These are phyloP conservation scores for Botryotinia convoluta DNA, from an alignment of 2,329 filamentous ascomycete genomes.

Conservation along the genomic window DNA sequence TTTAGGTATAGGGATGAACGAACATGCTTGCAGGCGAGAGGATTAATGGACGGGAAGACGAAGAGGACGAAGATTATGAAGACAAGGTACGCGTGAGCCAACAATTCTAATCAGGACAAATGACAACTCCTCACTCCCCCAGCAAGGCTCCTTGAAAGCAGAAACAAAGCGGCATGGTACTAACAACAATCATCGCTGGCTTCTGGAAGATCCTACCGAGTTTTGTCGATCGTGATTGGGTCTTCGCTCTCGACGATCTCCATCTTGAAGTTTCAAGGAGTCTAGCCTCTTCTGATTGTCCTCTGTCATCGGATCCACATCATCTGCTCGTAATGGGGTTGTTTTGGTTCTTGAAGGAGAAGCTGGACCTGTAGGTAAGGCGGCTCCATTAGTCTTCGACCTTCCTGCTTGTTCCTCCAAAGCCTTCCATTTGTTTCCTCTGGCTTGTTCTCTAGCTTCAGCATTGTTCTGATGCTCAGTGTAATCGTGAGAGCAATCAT, in stretches of 20 bases:
- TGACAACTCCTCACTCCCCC: conserved; percentile 19
- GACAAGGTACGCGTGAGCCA: conserved; percentile 34
- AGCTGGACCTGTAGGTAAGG: conserved; percentile 38
- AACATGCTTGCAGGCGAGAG: conserved; percentile 13
- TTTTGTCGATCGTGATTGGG: conserved; percentile 59
- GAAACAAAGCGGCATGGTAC: conserved; percentile 35
- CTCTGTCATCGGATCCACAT: conserved; percentile 74
- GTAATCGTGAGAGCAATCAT: conserved; percentile 98
- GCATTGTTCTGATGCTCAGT: conserved; percentile 94
- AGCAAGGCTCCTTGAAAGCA: conserved; percentile 28
- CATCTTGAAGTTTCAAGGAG: conserved; percentile 86
- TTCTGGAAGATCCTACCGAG: conserved; percentile 49
- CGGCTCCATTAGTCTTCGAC: conserved; percentile 51
- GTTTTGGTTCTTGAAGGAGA: conserved; percentile 42
- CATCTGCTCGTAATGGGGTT: conserved; percentile 59
- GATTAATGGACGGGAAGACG: conserved; percentile 16
- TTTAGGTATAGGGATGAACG: not conserved
- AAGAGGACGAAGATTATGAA: conserved; percentile 21
- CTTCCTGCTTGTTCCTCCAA: conserved; percentile 77
- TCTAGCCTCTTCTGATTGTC: conserved; percentile 86
- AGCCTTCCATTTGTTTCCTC: conserved; percentile 86
- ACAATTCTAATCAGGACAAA: conserved; percentile 31
- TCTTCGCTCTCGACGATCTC: conserved; percentile 57
- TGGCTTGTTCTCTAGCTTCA: conserved; percentile 74
- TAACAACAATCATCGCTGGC: conserved; percentile 39